Percentiles rank a stretch among this genome's conserved stretches.
These are phyloP conservation scores for Protomyces lactucae-debilis DNA, from an alignment of 1,139 yeast species.

Conservation along the genomic window DNA sequence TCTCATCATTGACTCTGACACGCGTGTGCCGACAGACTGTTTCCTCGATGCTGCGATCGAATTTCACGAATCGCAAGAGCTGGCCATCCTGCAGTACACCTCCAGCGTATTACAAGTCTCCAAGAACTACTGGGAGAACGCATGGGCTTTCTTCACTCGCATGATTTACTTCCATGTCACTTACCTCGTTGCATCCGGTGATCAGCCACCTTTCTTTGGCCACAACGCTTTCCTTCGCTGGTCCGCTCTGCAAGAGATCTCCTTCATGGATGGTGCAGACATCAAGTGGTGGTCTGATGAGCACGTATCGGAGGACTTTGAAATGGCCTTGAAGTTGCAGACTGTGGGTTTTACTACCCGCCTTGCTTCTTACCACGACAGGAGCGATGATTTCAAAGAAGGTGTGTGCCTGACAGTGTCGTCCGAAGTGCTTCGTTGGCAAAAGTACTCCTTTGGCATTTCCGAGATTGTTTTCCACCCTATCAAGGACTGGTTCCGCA, in stretches of 20 bases:
- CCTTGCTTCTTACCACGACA: constrained; percentile 24
- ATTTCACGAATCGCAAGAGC: constrained; percentile 9
- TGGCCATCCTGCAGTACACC: constrained; percentile 5
- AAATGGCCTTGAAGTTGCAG: constrained; percentile 30
- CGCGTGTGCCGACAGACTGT: constrained; percentile 30
- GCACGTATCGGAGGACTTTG: constrained; percentile 31
- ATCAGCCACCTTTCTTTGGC: constrained; percentile 30
- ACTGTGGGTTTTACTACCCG: constrained; percentile 27
- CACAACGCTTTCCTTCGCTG: constrained; percentile 31
- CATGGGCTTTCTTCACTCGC: constrained; percentile 28
- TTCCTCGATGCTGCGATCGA: constrained; percentile 31
- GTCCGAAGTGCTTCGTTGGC: constrained; percentile 31
- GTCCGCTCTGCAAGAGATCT: constrained; percentile 29
- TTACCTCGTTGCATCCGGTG: constrained; percentile 30
- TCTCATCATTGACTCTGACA: constrained; percentile 31
- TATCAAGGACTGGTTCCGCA: constrained; percentile 25
- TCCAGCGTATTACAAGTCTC: constrained; percentile 13
- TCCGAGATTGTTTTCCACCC: constrained; percentile 29
- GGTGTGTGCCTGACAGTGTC: constrained; percentile 31
- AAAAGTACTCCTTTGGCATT: constrained; percentile 30
- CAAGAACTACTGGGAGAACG: constrained; percentile 8
- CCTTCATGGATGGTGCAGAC: constrained; percentile 23
- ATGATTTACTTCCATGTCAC: constrained; percentile 29
- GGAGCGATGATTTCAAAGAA: constrained; percentile 28
- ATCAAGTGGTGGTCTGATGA: constrained; percentile 30